A percentile compares a stretch with the other conserved stretches of the same genome.
Conservation (phyloP, 768 basidiomycete genomes). For the Russula compacta region DNA sequence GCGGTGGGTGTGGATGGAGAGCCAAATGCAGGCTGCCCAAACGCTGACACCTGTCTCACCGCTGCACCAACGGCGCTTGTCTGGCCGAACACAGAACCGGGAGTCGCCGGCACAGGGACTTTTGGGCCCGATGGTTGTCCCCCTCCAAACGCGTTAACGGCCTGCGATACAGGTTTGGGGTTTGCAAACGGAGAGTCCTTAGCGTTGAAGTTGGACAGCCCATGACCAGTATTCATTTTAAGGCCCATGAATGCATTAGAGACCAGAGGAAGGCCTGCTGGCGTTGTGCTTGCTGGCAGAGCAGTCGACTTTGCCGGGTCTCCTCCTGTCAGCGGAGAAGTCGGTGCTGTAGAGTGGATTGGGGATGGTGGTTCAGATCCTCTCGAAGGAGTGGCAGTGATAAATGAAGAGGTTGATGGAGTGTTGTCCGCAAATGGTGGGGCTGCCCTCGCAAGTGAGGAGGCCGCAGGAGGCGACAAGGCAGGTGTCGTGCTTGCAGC, state of each 20-base stretch:
- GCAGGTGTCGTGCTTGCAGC: conserved; percentile 11
- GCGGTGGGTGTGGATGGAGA: conserved; percentile 16
- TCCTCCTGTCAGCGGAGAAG: neutral
- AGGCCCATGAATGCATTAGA: conserved; percentile 18
- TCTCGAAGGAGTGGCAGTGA: neutral
- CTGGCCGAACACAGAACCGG: conserved; percentile 31
- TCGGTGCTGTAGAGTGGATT: neutral
- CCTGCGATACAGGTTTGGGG: conserved; percentile 15
- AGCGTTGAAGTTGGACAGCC: conserved; percentile 17
- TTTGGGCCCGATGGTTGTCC: conserved; percentile 9
- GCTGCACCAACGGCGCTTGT: conserved; percentile 18
- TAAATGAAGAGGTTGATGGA: neutral
- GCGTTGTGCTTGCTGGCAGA: conserved; percentile 17
- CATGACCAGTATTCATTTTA: conserved; percentile 9
- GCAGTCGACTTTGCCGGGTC: neutral
- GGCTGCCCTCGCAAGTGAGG: neutral
- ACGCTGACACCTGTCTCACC: conserved; percentile 20
- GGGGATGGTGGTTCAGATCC: neutral
- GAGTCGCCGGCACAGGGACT: conserved; percentile 23
- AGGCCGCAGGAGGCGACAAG: conserved; percentile 1
- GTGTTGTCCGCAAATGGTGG: neutral
- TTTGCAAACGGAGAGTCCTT: conserved; percentile 23
- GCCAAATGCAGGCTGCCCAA: conserved; percentile 35
- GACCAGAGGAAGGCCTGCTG: conserved; percentile 20
- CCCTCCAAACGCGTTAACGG: conserved; percentile 14